phyloP scores from a whole-genome alignment of 2,329 filamentous ascomycete species.

The Diaporthe capsici region DNA sequence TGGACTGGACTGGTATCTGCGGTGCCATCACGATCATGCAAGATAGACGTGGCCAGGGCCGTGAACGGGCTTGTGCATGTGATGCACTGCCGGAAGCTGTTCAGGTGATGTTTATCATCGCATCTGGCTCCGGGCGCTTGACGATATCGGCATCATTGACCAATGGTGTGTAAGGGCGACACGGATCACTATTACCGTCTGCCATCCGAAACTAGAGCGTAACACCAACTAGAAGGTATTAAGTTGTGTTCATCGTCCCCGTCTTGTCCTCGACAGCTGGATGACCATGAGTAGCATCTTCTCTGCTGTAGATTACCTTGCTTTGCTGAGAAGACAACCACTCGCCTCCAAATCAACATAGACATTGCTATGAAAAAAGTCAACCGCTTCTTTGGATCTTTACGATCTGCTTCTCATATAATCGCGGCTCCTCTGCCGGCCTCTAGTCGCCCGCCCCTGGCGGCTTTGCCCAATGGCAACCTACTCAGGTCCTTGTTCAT shows the following conservation, averaged over 20 bases:
- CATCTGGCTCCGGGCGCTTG: constrained; percentile 11
- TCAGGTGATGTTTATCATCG: constrained; percentile 22
- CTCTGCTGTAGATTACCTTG: neutral
- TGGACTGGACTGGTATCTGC: constrained; percentile 8
- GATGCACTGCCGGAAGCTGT: constrained; percentile 10
- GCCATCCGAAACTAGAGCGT: constrained; percentile 25
- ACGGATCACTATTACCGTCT: neutral
- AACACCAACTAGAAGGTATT: constrained; percentile 14
- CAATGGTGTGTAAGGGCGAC: neutral
- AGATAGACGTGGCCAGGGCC: constrained; percentile 3
- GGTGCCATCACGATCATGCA: constrained; percentile 1
- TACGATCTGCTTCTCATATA: constrained; percentile 22
- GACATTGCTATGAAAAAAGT: constrained; percentile 29
- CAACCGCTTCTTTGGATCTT: constrained; percentile 32
- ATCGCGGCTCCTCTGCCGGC: constrained; percentile 1
- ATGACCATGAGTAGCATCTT: neutral
- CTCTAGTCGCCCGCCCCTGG: constrained; percentile 18
- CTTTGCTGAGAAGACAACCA: neutral
- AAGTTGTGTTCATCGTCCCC: constrained; percentile 16
- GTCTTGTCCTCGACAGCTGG: neutral
- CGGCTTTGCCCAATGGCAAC: constrained; percentile 50
- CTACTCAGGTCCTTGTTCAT: constrained; percentile 59
- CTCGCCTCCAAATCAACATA: neutral
- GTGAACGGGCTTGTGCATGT: constrained; percentile 21
- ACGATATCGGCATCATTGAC: constrained; percentile 32